Evolutionary conservation across 306 rosid species (phyloP).

Genomic region (Lithocarpus polystachyus): DNA sequence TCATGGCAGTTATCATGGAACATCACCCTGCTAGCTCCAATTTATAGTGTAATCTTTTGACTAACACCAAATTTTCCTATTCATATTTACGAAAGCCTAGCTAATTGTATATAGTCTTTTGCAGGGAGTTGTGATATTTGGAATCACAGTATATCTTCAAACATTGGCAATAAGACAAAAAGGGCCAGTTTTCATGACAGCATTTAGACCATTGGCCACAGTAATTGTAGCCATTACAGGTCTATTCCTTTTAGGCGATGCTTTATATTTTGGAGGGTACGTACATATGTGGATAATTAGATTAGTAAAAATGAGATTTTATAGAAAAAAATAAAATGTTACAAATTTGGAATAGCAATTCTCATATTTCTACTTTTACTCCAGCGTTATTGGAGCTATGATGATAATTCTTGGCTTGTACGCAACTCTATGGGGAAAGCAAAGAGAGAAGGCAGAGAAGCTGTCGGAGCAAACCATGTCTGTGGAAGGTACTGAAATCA

Average conservation of each 20-base stretch:
- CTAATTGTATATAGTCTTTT: neutral
- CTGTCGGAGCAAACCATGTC: neutral
- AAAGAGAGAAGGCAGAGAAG: neutral
- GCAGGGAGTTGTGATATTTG: constrained; percentile 26
- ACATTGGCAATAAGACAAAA: too few species aligned
- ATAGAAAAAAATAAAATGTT: neutral
- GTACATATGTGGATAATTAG: neutral
- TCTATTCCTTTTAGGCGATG: constrained; percentile 18
- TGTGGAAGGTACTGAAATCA: neutral
- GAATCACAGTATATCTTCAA: neutral
- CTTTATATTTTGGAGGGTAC: constrained; percentile 24
- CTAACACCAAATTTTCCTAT: neutral
- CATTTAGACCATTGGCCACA: constrained; percentile 15
- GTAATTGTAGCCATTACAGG: constrained; percentile 9
- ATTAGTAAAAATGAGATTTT: neutral
- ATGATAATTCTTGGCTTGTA: neutral
- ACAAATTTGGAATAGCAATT: too few species aligned
- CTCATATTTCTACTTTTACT: neutral
- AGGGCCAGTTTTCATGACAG: too few species aligned
- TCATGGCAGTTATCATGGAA: constrained; percentile 25
- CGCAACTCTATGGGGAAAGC: neutral
- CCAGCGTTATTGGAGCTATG: neutral
- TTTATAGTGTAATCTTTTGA: constrained; percentile 5
- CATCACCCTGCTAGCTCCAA: constrained; percentile 22
- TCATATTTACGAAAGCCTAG: neutral